A percentile compares a stretch with the other conserved stretches of the same genome.
These are phyloP conservation scores for Debaryomyces robertsiae DNA, from an alignment of 1,139 yeast species.

Conservation along the genomic window DNA sequence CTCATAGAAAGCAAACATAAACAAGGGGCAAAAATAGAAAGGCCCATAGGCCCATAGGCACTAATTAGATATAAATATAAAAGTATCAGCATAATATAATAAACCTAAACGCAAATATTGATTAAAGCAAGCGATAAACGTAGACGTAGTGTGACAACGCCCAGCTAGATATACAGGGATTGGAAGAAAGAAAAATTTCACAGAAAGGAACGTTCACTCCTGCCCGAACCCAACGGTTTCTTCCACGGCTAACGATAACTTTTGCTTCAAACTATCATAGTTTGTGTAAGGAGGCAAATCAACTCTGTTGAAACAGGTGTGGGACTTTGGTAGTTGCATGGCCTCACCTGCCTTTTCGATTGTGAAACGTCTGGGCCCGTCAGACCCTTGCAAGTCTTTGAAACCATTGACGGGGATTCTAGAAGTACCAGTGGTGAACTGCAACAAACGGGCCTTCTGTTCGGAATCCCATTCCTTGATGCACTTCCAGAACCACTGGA, in stretches of 20 bases:
- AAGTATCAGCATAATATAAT: slow-evolving; percentile 4
- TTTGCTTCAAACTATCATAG: slow-evolving; percentile 75
- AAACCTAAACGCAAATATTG: slow-evolving; percentile 7
- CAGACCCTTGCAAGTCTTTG: slow-evolving; percentile 97
- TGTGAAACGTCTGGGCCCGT: slow-evolving; percentile 97
- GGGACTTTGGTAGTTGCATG: slow-evolving; percentile 92
- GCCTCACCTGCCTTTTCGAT: slow-evolving; percentile 97
- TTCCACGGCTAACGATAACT: slow-evolving; percentile 84
- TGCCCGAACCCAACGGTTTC: slow-evolving; percentile 97
- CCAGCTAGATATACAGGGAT: neutral
- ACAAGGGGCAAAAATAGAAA: slow-evolving; percentile 2
- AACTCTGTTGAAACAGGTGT: slow-evolving; percentile 92
- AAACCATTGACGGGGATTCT: slow-evolving; percentile 99
- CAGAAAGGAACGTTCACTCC: slow-evolving; percentile 53
- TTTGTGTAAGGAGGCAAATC: slow-evolving; percentile 84
- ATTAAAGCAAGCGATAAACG: slow-evolving; percentile 1
- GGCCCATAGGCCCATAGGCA: neutral
- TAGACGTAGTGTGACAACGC: neutral
- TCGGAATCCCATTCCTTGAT: slow-evolving; percentile 94
- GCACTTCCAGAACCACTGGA: slow-evolving; percentile 98
- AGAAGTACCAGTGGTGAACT: slow-evolving; percentile 97
- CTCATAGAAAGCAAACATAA: slow-evolving; percentile 1
- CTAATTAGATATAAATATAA: neutral
- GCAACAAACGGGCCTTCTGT: slow-evolving; percentile 91
- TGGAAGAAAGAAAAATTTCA: neutral